Conservation (phyloP, 192 early-diverging fungal genomes). For the Gamsiella multidivaricata region DNA sequence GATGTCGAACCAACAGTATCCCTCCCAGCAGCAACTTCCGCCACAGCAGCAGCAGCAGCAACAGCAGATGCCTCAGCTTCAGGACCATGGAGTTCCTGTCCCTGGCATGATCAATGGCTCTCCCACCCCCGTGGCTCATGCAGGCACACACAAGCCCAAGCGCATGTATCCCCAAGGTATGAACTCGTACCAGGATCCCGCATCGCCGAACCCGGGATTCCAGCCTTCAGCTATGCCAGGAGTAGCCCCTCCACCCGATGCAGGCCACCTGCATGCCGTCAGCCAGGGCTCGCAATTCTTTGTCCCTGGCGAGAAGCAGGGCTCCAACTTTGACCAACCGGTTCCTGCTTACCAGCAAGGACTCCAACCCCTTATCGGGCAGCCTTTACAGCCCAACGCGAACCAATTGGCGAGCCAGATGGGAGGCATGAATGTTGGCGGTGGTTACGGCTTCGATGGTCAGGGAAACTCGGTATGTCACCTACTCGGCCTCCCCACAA, state of each 20-base stretch:
- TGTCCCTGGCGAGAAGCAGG: constrained; percentile 41
- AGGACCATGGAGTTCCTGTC: constrained; percentile 12
- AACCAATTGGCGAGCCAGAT: constrained; percentile 17
- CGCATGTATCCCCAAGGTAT: constrained; percentile 66
- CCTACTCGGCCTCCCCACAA: too few relatives aligned
- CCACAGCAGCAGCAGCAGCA: constrained; percentile 10
- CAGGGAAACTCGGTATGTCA: constrained; percentile 17
- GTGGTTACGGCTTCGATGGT: constrained; percentile 8
- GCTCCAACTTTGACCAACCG: constrained; percentile 25
- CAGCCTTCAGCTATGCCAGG: constrained; percentile 36
- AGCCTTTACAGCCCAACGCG: constrained; percentile 21
- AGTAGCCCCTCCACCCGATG: neutral
- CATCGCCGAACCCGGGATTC: constrained; percentile 32
- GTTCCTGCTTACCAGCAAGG: constrained; percentile 38
- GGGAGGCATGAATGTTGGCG: constrained; percentile 34
- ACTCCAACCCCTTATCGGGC: constrained; percentile 23
- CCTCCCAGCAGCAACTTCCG: constrained; percentile 2
- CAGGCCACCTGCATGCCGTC: constrained; percentile 17
- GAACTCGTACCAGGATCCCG: constrained; percentile 53
- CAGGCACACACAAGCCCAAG: constrained; percentile 55
- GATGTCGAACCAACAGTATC: constrained; percentile 21
- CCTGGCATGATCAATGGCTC: constrained; percentile 16
- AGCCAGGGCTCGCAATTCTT: constrained; percentile 37
- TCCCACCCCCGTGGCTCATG: constrained; percentile 23
- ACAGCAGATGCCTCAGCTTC: constrained; percentile 8